Base-by-base conservation (phyloP, 345 rosid genomes). In the Fremontodendron californicum region DNA sequence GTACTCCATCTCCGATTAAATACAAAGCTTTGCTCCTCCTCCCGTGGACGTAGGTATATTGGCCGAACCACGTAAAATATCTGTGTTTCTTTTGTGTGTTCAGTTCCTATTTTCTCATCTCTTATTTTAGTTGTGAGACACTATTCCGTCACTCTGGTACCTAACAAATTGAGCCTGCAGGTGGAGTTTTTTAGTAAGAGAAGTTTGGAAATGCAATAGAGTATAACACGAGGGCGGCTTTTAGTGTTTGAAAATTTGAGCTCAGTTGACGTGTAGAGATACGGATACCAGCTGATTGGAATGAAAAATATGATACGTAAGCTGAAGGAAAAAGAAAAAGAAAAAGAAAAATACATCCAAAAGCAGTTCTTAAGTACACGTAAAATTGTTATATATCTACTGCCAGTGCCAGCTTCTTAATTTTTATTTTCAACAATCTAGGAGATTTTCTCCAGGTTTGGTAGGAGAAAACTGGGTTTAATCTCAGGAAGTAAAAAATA, bases 221-320 rank as follows among this genome's bases (percentile, higher is more conserved):
- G 25, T 27, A 43, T 13, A 15, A 60, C 83, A 82, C 79, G 79
- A 84, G 85, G 83, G 27, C 49, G 84, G 89, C 85, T 33, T 60
- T 78, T 81, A 46, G 69, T 11, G 37, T 71, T 76, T 39, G 79
- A 64, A 66, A 6, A n/a, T 29, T 72, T 64, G 67, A 25, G 78
- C 31, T 3, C 23, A 6, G 40, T 68, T 77, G 80, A 72, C 78
- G 74, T 66, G 82, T 37, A 35, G 39, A 68, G 66, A 80, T 63
- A 31, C 16, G 18, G 13, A 37, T 45, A 37, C 13, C 25, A 8
- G 9, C n/a, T 16, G 9, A 18, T 3, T 16, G 31, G 64, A 54
- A 33, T 37, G 23, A 37, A 52, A 43, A 55, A 33, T 66, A 4
- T 4, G 18, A 9, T n/a, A 65, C 71, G 74, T 63, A 71, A 76